A percentile compares a stretch with the other conserved stretches of the same genome.
These are phyloP conservation scores for Exophiala lecanii-corni DNA, from an alignment of 2,329 filamentous ascomycete genomes.

Conservation along the genomic window DNA sequence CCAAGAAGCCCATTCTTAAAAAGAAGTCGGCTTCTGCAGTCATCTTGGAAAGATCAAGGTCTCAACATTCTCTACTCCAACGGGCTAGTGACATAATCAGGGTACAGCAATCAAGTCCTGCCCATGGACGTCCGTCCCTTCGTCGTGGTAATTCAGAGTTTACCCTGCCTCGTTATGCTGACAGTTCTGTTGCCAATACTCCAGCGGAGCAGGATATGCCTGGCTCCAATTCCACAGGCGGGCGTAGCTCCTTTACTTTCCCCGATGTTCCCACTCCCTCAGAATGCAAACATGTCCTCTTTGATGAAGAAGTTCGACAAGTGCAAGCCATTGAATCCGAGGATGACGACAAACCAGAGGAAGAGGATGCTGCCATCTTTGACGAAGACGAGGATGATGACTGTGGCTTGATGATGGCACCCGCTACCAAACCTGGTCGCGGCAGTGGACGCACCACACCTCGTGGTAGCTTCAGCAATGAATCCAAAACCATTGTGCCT, in stretches of 20 bases:
- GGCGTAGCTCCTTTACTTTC: conserved; percentile 58
- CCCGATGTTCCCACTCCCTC: conserved; percentile 49
- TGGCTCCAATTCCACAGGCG: conserved; percentile 46
- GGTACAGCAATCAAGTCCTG: conserved; percentile 62
- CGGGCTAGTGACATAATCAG: conserved; percentile 83
- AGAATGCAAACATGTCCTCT: conserved; percentile 81
- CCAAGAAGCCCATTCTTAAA: conserved; percentile 87
- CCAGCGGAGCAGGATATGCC: conserved; percentile 40
- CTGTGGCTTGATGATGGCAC: conserved; percentile 77
- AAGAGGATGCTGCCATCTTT: conserved; percentile 31
- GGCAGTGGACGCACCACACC: conserved; percentile 50
- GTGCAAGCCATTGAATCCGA: conserved; percentile 91
- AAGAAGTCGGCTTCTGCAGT: conserved; percentile 95
- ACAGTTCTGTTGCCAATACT: conserved; percentile 49
- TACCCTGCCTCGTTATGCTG: conserved; percentile 53
- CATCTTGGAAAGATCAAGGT: conserved; percentile 85
- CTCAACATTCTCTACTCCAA: conserved; percentile 81
- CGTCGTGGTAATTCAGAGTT: conserved; percentile 66
- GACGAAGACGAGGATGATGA: conserved; percentile 59
- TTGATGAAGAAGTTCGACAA: conserved; percentile 92
- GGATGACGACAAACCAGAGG: conserved; percentile 67
- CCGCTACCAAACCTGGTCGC: conserved; percentile 49
- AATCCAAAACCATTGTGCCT: conserved; percentile 83
- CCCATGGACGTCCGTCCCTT: conserved; percentile 51
- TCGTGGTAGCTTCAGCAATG: conserved; percentile 52